Conservation (phyloP, 306 rosid species). For the Ormosia emarginata region DNA sequence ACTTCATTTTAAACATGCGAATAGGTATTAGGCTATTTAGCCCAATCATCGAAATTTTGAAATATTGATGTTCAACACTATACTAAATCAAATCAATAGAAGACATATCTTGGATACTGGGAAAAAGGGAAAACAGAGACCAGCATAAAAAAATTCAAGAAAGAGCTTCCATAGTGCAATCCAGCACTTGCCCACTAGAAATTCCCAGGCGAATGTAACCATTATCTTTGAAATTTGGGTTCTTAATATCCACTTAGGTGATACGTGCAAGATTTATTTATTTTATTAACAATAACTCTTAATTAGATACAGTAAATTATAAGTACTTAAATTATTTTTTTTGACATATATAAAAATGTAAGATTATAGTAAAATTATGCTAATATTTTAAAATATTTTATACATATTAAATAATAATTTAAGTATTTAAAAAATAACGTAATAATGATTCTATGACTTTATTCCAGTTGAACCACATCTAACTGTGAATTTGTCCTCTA, state of each 20-base stretch:
- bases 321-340: no score
- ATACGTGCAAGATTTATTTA: background rate
- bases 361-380: no score
- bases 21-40: background rate
- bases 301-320: no score
- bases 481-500: no score
- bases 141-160: background rate
- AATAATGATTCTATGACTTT: slow-evolving; percentile 14
- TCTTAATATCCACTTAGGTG: slow-evolving; percentile 13
- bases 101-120: background rate
- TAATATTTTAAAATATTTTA: no score
- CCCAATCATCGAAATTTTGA: background rate
- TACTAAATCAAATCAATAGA: background rate
- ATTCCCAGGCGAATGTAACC: background rate
- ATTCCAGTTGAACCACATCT: slow-evolving; percentile 30
- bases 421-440: no score
- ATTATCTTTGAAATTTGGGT: background rate
- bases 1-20: background rate
- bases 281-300: no score
- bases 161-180: slow-evolving; percentile 6
- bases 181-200: background rate
- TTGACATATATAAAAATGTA: no score
- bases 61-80: background rate
- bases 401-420: background rate
- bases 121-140: background rate